phyloP scores from a whole-genome alignment of 169 alveolate genomes.

The Toxoplasma gondii region DNA sequence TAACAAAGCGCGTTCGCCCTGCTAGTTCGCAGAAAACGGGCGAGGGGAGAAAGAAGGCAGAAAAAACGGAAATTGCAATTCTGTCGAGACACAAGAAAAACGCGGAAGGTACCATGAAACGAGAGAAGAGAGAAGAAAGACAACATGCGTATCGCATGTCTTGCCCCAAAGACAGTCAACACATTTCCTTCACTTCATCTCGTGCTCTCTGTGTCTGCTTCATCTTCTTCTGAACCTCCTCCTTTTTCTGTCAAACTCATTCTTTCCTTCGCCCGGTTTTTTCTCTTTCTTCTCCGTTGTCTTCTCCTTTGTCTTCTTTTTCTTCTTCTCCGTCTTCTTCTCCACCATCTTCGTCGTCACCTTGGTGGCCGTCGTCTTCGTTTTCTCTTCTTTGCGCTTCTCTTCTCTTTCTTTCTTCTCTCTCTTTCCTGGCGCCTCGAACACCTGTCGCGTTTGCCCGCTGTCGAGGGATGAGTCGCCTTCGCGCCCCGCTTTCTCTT shows the following conservation, averaged over 20 bases:
- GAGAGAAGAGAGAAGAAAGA: neutral
- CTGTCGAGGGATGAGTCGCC: neutral
- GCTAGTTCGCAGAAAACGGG: neutral
- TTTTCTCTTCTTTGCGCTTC: neutral
- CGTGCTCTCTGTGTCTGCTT: neutral
- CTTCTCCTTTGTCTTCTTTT: neutral
- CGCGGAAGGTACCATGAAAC: neutral
- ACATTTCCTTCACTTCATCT: neutral
- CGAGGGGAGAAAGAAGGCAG: neutral
- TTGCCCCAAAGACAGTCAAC: too few species aligned
- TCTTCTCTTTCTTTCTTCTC: neutral
- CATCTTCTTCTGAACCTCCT: neutral
- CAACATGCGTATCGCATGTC: too few species aligned
- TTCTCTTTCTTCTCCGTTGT: neutral
- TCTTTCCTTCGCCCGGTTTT: neutral
- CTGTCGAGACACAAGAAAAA: neutral
- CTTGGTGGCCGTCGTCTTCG: neutral
- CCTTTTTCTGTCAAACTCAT: neutral
- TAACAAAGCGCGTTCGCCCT: neutral
- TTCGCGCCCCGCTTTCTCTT: too few species aligned
- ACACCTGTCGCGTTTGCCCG: neutral
- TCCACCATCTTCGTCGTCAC: neutral
- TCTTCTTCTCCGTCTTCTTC: constrained; percentile 6
- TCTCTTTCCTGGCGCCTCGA: neutral
- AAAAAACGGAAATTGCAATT: neutral